Conservation (phyloP, 2,329 filamentous ascomycete species). For the Sphaerulina vaccinii region DNA sequence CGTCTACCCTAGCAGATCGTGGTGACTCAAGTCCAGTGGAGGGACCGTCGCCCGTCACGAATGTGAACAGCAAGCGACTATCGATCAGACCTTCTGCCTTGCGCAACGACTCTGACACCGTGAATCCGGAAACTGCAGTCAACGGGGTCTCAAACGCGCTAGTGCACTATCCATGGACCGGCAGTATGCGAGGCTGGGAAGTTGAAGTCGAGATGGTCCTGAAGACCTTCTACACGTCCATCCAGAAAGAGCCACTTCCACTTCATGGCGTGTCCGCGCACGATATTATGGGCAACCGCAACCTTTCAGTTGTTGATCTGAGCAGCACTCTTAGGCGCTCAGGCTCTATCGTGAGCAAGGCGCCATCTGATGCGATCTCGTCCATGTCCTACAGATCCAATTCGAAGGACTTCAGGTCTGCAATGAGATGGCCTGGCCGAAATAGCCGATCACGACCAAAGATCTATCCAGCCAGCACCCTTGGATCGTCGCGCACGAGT, state of each 20-base stretch:
- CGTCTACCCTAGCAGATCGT: conserved; percentile 3
- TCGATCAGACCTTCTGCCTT: conserved; percentile 43
- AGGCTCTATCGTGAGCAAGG: conserved; percentile 88
- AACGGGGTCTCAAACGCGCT: conserved; percentile 68
- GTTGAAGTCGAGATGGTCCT: conserved; percentile 84
- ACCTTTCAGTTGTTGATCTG: conserved; percentile 63
- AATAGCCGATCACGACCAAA: conserved; percentile 82
- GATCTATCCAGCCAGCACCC: conserved; percentile 71
- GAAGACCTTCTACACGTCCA: conserved; percentile 87
- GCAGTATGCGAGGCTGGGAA: conserved; percentile 78
- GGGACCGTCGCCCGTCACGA: conserved; percentile 12
- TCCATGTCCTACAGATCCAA: conserved; percentile 62
- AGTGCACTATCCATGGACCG: conserved; percentile 73
- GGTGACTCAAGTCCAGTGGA: conserved; percentile 4
- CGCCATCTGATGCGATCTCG: conserved; percentile 76
- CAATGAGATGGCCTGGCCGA: conserved; percentile 67
- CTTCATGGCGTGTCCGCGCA: conserved; percentile 69
- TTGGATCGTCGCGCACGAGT: conserved; percentile 89
- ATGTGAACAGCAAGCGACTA: conserved; percentile 40
- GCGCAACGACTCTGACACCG: conserved; percentile 35
- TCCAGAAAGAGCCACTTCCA: conserved; percentile 81
- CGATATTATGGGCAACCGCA: conserved; percentile 37
- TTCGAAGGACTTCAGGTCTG: conserved; percentile 62
- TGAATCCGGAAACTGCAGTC: conserved; percentile 37
- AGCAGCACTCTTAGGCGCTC: conserved; percentile 64